Percentiles rank a stretch among this genome's conserved stretches.
Conservation (phyloP, 306 rosid species). For the Pterocarpus santalinus region DNA sequence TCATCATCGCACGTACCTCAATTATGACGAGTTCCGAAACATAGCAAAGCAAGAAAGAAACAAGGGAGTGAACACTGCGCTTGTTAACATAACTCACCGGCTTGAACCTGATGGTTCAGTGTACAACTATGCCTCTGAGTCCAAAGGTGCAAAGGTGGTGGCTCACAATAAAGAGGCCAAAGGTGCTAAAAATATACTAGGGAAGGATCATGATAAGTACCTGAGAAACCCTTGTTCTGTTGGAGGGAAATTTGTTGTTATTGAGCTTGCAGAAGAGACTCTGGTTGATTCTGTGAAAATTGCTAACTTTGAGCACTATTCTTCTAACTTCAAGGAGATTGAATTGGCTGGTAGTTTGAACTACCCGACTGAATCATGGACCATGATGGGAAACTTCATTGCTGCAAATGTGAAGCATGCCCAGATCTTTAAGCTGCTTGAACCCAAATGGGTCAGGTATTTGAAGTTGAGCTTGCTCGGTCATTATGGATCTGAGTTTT, state of each 20-base stretch:
- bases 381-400: slow-evolving; percentile 61
- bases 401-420: slow-evolving; percentile 88
- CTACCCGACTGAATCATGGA: slow-evolving; percentile 81
- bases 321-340: slow-evolving; percentile 89
- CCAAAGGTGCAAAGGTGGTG: slow-evolving; percentile 92
- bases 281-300: slow-evolving; percentile 79
- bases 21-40: slow-evolving; percentile 62
- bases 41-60: slow-evolving; percentile 56
- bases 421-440: slow-evolving; percentile 72
- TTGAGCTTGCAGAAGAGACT: slow-evolving; percentile 90
- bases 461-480: slow-evolving; percentile 73
- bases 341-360: slow-evolving; percentile 73
- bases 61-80: slow-evolving; percentile 34
- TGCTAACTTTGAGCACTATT: slow-evolving; percentile 91
- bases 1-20: slow-evolving; percentile 52
- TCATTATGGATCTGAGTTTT: slow-evolving; percentile 92
- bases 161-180: slow-evolving; percentile 91
- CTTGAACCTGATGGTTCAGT: slow-evolving; percentile 81
- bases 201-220: slow-evolving; percentile 86
- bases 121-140: slow-evolving; percentile 89
- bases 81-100: slow-evolving; percentile 68
- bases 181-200: slow-evolving; percentile 80
- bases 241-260: slow-evolving; percentile 73
- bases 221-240: slow-evolving; percentile 92
- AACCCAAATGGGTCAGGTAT: slow-evolving; percentile 87